Conservation (phyloP, 2,329 filamentous ascomycete genomes). For the Sordariomycetes sp. region DNA sequence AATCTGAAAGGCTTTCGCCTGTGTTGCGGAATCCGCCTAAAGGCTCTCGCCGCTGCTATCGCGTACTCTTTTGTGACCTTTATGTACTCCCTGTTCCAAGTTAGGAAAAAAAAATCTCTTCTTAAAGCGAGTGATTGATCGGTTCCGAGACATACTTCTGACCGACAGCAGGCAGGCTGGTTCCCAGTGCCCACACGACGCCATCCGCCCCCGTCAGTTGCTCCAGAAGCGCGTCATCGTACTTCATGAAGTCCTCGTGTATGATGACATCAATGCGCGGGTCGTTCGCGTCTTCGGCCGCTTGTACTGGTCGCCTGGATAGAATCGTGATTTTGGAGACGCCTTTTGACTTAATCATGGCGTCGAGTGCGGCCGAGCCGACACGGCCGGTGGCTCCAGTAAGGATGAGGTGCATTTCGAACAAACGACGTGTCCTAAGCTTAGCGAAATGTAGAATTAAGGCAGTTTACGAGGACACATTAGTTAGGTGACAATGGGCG, state of each 20-base stretch:
- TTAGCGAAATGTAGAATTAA: no score
- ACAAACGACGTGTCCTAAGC: no score
- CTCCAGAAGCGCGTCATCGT: slow-evolving; percentile 40
- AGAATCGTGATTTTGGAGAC: slow-evolving; percentile 57
- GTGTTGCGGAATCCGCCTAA: slow-evolving; percentile 28
- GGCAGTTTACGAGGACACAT: no score
- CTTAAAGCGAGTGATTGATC: background rate
- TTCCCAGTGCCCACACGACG: slow-evolving; percentile 63
- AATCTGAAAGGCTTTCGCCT: slow-evolving; percentile 47
- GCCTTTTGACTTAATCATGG: slow-evolving; percentile 39
- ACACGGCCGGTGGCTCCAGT: slow-evolving; percentile 58
- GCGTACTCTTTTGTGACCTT: slow-evolving; percentile 56
- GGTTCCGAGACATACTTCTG: slow-evolving; percentile 33
- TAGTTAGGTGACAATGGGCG: no score
- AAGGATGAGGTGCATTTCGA: slow-evolving; percentile 47
- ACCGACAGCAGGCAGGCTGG: slow-evolving; percentile 43
- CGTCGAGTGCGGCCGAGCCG: slow-evolving; percentile 45
- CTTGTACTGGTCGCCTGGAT: slow-evolving; percentile 47
- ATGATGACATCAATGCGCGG: slow-evolving; percentile 51
- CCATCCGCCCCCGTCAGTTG: slow-evolving; percentile 51
- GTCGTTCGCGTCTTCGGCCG: slow-evolving; percentile 43
- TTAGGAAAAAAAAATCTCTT: background rate
- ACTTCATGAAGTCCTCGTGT: slow-evolving; percentile 52
- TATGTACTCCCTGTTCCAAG: slow-evolving; percentile 39
- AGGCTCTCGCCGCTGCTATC: slow-evolving; percentile 48